Evolutionary conservation across 306 rosid genomes (phyloP).

Genomic region (Trifolium fragiferum): DNA sequence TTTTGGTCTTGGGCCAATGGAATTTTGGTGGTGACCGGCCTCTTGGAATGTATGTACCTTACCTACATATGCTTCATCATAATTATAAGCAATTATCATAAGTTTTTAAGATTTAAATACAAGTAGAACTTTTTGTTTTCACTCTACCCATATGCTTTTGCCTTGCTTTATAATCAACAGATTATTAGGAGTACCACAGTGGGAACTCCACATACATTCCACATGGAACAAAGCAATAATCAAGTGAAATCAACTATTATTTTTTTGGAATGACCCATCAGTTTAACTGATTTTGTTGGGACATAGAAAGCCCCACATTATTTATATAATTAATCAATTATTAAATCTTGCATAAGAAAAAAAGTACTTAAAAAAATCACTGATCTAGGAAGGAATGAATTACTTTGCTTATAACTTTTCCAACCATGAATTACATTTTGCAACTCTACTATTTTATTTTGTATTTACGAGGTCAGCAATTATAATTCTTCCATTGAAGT

Average conservation of each 20-base stretch:
- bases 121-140: constrained; percentile 40
- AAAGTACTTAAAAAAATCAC: constrained; percentile 31
- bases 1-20: constrained; percentile 65
- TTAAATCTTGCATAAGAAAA: constrained; percentile 43
- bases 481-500: constrained; percentile 51
- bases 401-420: constrained; percentile 70
- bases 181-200: constrained; percentile 41
- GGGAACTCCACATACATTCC: constrained; percentile 50
- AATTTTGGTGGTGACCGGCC: constrained; percentile 47
- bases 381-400: constrained; percentile 12
- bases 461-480: constrained; percentile 40
- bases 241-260: constrained; percentile 38
- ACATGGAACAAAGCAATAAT: constrained; percentile 52
- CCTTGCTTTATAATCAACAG: constrained; percentile 50
- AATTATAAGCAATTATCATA: constrained; percentile 51
- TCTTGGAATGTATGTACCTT: constrained; percentile 43
- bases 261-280: constrained; percentile 26
- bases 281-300: constrained; percentile 45
- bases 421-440: constrained; percentile 49
- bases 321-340: constrained; percentile 49
- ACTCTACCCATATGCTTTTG: constrained; percentile 47
- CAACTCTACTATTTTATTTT: constrained; percentile 29
- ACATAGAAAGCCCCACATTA: constrained; percentile 38
- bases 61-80: constrained; percentile 51
- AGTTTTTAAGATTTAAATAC: constrained; percentile 39